phyloP scores from a whole-genome alignment of 176 grass and related monocot species.

The Cenchrus americanus region DNA sequence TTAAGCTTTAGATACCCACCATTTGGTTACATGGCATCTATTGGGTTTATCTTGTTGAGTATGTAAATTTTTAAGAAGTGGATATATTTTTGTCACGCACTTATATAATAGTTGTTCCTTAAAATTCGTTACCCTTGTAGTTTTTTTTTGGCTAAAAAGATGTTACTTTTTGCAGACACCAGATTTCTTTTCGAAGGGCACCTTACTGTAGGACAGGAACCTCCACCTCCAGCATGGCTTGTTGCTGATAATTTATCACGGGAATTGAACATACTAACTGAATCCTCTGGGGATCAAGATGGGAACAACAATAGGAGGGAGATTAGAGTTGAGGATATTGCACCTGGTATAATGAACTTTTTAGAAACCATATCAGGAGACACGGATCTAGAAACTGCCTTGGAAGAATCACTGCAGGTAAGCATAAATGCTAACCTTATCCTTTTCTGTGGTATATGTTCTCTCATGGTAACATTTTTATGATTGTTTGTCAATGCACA shows the following conservation, averaged over 20 bases:
- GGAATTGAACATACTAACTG: constrained; percentile 63
- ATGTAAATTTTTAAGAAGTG: background rate
- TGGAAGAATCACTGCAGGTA: constrained; percentile 84
- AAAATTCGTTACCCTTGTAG: constrained; percentile 1
- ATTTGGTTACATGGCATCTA: constrained; percentile 8
- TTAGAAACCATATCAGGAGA: constrained; percentile 56
- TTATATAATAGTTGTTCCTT: background rate
- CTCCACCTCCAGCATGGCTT: constrained; percentile 92
- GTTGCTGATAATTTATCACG: constrained; percentile 75
- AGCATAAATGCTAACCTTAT: background rate
- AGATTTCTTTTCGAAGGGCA: constrained; percentile 97
- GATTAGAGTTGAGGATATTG: constrained; percentile 27
- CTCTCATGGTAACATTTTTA: background rate
- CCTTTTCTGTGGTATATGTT: background rate
- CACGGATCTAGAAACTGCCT: constrained; percentile 62
- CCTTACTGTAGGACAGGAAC: constrained; percentile 87
- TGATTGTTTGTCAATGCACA: constrained; percentile 21
- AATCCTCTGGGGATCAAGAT: constrained; percentile 58
- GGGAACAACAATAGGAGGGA: constrained; percentile 42
- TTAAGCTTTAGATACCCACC: background rate
- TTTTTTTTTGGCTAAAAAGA: constrained; percentile 40
- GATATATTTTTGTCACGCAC: background rate
- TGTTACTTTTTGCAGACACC: constrained; percentile 59
- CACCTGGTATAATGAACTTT: constrained; percentile 54
- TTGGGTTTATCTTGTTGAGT: background rate